These are phyloP conservation scores for Magnaporthiopsis poae DNA, from an alignment of 2,329 filamentous ascomycete genomes.

Conservation along the genomic window DNA sequence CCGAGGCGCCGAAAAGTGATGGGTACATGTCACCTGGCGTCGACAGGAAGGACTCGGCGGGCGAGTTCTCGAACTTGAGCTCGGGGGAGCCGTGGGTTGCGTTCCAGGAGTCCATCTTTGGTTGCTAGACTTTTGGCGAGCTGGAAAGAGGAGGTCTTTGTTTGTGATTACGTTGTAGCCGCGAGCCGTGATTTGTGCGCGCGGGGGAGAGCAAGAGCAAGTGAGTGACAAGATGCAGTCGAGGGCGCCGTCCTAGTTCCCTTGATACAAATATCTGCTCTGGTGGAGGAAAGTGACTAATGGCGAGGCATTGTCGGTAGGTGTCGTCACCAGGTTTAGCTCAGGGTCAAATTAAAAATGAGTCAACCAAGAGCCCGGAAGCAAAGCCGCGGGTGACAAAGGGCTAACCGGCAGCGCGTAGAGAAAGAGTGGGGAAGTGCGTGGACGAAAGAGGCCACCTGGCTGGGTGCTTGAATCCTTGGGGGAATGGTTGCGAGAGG, in stretches of 20 bases:
- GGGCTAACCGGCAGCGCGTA: background rate
- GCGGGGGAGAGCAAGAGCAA: background rate
- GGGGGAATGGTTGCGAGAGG: background rate
- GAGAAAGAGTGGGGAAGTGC: background rate
- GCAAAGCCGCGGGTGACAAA: background rate
- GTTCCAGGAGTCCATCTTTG: conserved; percentile 31
- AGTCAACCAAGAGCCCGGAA: conserved; percentile 2
- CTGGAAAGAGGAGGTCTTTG: conserved; percentile 19
- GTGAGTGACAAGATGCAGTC: conserved; percentile 14
- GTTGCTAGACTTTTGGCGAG: conserved; percentile 7
- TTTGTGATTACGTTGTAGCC: conserved; percentile 12
- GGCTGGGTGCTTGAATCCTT: background rate
- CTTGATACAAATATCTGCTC: conserved; percentile 1
- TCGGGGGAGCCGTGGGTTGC: conserved; percentile 30
- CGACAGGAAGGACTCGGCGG: conserved; percentile 45
- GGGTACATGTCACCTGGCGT: conserved; percentile 38
- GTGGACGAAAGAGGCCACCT: background rate
- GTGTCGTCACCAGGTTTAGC: background rate
- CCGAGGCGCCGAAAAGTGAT: conserved; percentile 34
- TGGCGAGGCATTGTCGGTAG: background rate
- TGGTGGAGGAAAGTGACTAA: background rate
- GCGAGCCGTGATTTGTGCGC: background rate
- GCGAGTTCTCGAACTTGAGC: conserved; percentile 44
- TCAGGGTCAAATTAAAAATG: conserved; percentile 1
- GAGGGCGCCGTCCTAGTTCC: conserved; percentile 7